These are phyloP conservation scores for Apiospora saccharicola DNA, from an alignment of 2,329 filamentous ascomycete genomes.

Conservation along the genomic window DNA sequence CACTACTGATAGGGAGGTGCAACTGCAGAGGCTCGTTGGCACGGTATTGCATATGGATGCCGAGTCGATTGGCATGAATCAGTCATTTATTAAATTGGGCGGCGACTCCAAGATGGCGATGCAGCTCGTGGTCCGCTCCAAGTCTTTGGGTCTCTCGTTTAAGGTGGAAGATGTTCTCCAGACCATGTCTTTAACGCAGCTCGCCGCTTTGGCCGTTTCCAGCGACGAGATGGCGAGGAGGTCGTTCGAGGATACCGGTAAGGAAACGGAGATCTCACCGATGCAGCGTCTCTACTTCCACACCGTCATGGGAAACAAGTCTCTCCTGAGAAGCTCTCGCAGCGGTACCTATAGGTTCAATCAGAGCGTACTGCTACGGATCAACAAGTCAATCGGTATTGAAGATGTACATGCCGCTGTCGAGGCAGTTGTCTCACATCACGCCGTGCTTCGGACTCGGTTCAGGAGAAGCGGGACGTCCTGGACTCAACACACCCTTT, in stretches of 20 bases:
- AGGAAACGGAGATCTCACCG: constrained; percentile 56
- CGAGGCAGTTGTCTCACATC: constrained; percentile 56
- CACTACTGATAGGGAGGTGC: constrained; percentile 47
- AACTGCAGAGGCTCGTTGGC: constrained; percentile 48
- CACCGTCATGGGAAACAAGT: constrained; percentile 50
- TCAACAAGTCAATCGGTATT: constrained; percentile 50
- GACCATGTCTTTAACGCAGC: constrained; percentile 47
- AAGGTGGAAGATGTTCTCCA: constrained; percentile 47
- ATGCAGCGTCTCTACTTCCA: constrained; percentile 64
- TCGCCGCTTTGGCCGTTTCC: constrained; percentile 46
- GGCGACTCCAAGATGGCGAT: constrained; percentile 50
- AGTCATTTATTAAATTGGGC: constrained; percentile 49
- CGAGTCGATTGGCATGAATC: constrained; percentile 52
- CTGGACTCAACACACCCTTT: constrained; percentile 56
- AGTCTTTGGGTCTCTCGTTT: constrained; percentile 48
- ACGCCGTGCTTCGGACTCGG: constrained; percentile 59
- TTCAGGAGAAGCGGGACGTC: constrained; percentile 49
- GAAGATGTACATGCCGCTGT: constrained; percentile 57
- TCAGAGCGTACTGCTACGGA: constrained; percentile 56
- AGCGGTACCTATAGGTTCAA: constrained; percentile 56
- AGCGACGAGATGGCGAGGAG: constrained; percentile 40
- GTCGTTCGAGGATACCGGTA: constrained; percentile 44
- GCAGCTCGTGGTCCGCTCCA: constrained; percentile 48
- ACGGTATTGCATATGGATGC: constrained; percentile 47
- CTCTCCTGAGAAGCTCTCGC: constrained; percentile 38